Percentiles rank a stretch among this genome's conserved stretches.
Conservation (phyloP, 495 filamentous ascomycete species). For the Tuber calosporum region DNA sequence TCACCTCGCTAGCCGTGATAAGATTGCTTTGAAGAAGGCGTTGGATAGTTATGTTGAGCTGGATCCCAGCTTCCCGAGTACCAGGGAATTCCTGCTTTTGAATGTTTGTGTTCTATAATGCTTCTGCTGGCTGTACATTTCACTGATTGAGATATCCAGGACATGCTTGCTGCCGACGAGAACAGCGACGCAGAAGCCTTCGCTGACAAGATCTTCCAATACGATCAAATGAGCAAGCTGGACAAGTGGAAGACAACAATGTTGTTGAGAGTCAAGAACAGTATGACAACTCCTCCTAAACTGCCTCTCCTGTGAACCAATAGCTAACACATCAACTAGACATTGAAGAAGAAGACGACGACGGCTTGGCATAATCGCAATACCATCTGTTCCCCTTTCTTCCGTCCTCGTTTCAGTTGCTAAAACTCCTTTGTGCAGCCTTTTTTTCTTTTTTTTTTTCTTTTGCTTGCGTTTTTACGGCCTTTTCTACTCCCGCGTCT, state of each 20-base stretch:
- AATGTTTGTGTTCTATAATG: constrained; percentile 29
- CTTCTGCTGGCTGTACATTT: not conserved
- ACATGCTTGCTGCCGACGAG: constrained; percentile 64
- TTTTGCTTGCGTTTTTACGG: not conserved
- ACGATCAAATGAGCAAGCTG: constrained; percentile 79
- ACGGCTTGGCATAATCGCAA: constrained; percentile 22
- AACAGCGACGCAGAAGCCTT: constrained; percentile 69
- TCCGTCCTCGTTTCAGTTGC: not conserved
- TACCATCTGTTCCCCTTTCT: not conserved
- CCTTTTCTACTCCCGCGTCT: not conserved
- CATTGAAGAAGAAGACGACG: constrained; percentile 22
- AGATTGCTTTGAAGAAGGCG: constrained; percentile 66
- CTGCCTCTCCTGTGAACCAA: not conserved
- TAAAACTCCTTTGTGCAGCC: not conserved
- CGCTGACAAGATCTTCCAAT: constrained; percentile 77
- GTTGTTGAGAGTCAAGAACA: constrained; percentile 69
- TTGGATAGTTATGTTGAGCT: constrained; percentile 74
- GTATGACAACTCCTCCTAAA: constrained; percentile 12
- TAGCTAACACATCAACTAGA: constrained; percentile 7
- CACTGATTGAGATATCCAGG: constrained; percentile 40
- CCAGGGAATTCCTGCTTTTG: constrained; percentile 72
- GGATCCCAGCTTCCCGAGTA: constrained; percentile 65
- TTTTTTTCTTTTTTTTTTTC: not conserved
- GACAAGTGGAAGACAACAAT: constrained; percentile 95
- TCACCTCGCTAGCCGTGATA: constrained; percentile 65